phyloP scores from a whole-genome alignment of 2,329 filamentous ascomycete species.

The Scedosporium dehoogii region DNA sequence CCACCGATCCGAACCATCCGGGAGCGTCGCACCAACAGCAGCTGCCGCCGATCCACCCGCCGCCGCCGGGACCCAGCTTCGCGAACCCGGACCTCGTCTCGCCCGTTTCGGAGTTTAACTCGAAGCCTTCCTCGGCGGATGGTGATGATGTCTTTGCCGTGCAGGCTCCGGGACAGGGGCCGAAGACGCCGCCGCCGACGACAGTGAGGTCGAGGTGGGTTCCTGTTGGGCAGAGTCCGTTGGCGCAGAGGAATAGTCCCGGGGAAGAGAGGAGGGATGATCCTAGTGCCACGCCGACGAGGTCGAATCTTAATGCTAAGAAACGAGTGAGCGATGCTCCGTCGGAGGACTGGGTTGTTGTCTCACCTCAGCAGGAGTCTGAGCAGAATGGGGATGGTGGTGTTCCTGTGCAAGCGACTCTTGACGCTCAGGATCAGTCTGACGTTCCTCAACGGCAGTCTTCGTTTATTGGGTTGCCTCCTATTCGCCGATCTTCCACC shows the following conservation, averaged over 20 bases:
- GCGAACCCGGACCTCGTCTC: constrained; percentile 20
- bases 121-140: constrained; percentile 1
- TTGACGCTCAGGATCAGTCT: constrained; percentile 11
- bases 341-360: constrained; percentile 19
- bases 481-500: constrained; percentile 47
- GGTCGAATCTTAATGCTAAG: neutral
- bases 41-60: constrained; percentile 6
- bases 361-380: constrained; percentile 10
- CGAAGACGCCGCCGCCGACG: neutral
- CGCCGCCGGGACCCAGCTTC: constrained; percentile 8
- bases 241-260: neutral
- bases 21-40: constrained; percentile 6
- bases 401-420: constrained; percentile 6
- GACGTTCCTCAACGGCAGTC: constrained; percentile 28
- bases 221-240: neutral
- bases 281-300: neutral
- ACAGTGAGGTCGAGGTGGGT: neutral
- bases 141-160: constrained; percentile 5
- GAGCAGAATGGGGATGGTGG: constrained; percentile 10
- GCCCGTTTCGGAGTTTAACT: constrained; percentile 19
- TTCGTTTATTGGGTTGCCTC: constrained; percentile 48
- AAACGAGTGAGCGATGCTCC: neutral
- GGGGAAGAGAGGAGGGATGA: neutral
- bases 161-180: neutral
- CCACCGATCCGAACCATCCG: constrained; percentile 1